Evolutionary conservation across 2,329 filamentous ascomycete genomes (phyloP), one percentile per base, ranked within the genome.

Genomic region (Paecilomyces variotii): DNA sequence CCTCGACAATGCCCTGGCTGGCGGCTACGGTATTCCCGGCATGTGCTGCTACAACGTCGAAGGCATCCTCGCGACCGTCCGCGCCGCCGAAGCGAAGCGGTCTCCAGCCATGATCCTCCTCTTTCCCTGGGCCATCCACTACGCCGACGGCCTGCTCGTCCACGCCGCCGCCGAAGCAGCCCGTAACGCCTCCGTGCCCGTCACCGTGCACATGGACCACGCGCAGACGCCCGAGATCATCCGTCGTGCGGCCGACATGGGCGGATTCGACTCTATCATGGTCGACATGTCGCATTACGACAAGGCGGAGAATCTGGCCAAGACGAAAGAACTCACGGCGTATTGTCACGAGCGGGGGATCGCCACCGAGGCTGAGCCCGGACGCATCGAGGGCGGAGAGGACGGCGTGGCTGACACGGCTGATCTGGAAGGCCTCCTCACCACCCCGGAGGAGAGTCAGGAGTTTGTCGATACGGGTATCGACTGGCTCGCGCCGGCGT

Each of bases 241-340:
- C 62, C 80, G 81, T 14, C 77, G 75, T 3, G 85, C 85, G 0
- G 85, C 84, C 0, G 80, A 85, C 64, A 79, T 83, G n/a, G 78
- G 81, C 55, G 80, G 76, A 2, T 89, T 89, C 64, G 87, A 90
- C 72, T 84, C 81, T 62, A 89, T 90, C 69, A 90, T 90, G 87
- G 84, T 90, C 0, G 88, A 90, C 72, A 90, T 90, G 87, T 84
- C 80, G 59, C 87, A 90, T 68, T 84, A 87, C 67, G 86, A 88
- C 64, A 85, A 85, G 64, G 85, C 81, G 57, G 86, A 89, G 74
- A 90, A 90, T 67, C 76, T 91, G 39, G 76, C 79, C 2, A 79
- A 83, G 67, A 90, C 87, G 24, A 77, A 77, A 55, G 84, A 88
- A 63, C 74, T 89, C 55, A 84, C 85, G 5, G 74, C 73, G 25